Evolutionary conservation across 768 basidiomycete species (phyloP).

Genomic region (Rhizopogon roseolus): DNA sequence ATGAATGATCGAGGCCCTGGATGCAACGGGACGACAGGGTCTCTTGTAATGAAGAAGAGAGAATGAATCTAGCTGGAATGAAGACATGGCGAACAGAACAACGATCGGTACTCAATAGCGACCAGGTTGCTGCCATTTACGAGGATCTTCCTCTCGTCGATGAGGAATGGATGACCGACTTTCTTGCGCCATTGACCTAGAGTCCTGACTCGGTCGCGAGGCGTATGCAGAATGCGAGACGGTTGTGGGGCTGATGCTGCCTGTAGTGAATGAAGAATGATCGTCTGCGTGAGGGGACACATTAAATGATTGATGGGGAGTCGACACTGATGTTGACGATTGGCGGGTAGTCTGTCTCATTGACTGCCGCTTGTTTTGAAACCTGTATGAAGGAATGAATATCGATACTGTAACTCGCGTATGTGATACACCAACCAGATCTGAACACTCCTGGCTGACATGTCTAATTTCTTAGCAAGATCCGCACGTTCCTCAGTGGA

Average conservation of each 20-base stretch:
- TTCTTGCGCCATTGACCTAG: conserved; percentile 30
- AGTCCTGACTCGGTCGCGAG: conserved; percentile 36
- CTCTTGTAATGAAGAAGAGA: conserved; percentile 17
- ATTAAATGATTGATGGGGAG: conserved; percentile 47
- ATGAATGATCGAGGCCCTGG: conserved; percentile 34
- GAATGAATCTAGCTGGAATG: conserved; percentile 27
- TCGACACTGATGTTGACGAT: conserved; percentile 39
- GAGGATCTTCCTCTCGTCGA: conserved; percentile 44
- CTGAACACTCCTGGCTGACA: conserved; percentile 82
- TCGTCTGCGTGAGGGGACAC: conserved; percentile 31
- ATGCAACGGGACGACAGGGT: conserved; percentile 30
- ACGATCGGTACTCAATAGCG: conserved; percentile 38
- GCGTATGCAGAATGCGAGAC: conserved; percentile 32
- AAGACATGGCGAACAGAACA: conserved; percentile 24
- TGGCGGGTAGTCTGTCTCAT: conserved; percentile 77
- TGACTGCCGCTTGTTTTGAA: conserved; percentile 83
- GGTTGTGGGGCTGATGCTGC: conserved; percentile 25
- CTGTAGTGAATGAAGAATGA: conserved; percentile 28
- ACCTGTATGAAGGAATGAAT: conserved; percentile 45
- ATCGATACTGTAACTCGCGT: conserved; percentile 10
- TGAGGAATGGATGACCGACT: conserved; percentile 23
- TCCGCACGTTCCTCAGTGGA: conserved; percentile 82
- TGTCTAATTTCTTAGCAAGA: conserved; percentile 71
- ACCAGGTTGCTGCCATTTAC: conserved; percentile 42
- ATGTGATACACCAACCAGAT: conserved; percentile 56